Evolutionary conservation across 805 yeast genomes (phyloP).

Genomic region (Starmerella ratchasimensis): DNA sequence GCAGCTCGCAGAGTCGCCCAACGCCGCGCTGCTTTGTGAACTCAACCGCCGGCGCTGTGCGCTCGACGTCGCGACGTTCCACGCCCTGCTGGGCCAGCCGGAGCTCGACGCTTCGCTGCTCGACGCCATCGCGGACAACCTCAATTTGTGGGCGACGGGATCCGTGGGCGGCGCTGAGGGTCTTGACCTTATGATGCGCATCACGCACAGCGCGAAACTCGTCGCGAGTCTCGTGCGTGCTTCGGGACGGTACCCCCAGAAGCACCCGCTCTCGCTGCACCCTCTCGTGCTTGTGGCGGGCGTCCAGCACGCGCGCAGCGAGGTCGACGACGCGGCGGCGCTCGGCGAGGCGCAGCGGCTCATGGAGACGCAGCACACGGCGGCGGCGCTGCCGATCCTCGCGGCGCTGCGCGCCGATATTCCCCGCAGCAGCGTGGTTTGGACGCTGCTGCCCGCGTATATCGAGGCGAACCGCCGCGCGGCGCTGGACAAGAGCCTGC

Average conservation of each 20-base stretch:
- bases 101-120: constrained; percentile 3
- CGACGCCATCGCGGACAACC: constrained; percentile 8
- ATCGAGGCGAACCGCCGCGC: constrained; percentile 7
- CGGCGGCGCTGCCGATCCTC: constrained; percentile 2
- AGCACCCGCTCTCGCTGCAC: constrained; percentile 3
- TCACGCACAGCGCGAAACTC: neutral
- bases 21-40: neutral
- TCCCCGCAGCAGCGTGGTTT: neutral
- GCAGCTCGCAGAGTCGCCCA: neutral
- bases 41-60: neutral
- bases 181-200: constrained; percentile 1
- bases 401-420: constrained; percentile 1
- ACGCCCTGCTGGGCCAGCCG: neutral
- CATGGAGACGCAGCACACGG: neutral
- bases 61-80: neutral
- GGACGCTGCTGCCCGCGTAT: constrained; percentile 2
- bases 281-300: constrained; percentile 15
- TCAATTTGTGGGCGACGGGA: constrained; percentile 5
- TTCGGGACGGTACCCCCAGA: constrained; percentile 5
- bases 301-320: constrained; percentile 10
- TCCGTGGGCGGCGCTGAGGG: constrained; percentile 3
- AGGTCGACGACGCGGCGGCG: constrained; percentile 4
- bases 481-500: constrained; percentile 4
- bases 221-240: constrained; percentile 14
- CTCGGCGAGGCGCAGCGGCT: constrained; percentile 2